Conservation (phyloP, 2,329 filamentous ascomycete genomes). For the Cordyceps cicadae region DNA sequence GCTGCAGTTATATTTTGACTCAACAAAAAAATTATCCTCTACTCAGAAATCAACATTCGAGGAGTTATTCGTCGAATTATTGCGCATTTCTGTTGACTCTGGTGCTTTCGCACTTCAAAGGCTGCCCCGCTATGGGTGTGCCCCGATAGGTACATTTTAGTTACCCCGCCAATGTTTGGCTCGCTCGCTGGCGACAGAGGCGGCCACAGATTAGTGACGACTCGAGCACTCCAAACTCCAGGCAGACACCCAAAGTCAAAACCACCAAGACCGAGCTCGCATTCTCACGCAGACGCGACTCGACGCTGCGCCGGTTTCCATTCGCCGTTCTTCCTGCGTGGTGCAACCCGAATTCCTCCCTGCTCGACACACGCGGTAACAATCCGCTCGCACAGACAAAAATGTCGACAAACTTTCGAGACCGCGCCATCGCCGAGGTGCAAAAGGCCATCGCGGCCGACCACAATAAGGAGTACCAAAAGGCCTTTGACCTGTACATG, state of each 20-base stretch:
- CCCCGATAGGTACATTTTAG: conserved; percentile 29
- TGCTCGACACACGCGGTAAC: conserved; percentile 8
- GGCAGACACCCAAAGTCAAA: conserved; percentile 4
- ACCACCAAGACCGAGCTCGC: not conserved
- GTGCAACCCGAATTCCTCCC: conserved; percentile 1
- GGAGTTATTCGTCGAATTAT: not conserved
- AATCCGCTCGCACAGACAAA: conserved; percentile 21
- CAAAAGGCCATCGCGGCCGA: conserved; percentile 97
- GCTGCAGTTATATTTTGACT: no score
- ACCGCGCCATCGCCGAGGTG: conserved; percentile 90
- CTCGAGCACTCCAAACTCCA: conserved; percentile 8
- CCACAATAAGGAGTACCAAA: conserved; percentile 91
- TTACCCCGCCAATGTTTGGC: conserved; percentile 31
- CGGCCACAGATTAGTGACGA: conserved; percentile 6
- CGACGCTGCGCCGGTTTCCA: not conserved
- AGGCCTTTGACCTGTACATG: conserved; percentile 95
- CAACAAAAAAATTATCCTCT: not conserved
- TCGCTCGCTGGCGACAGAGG: conserved; percentile 2
- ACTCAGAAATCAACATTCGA: not conserved
- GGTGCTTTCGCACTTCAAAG: not conserved
- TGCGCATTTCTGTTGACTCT: not conserved
- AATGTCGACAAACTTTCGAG: conserved; percentile 97
- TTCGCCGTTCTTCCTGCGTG: not conserved
- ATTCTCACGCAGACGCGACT: not conserved
- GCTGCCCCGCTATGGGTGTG: conserved; percentile 12